Evolutionary conservation across 345 rosid species (phyloP), one percentile per base, ranked within the genome.

Genomic region (Excoecaria agallocha): DNA sequence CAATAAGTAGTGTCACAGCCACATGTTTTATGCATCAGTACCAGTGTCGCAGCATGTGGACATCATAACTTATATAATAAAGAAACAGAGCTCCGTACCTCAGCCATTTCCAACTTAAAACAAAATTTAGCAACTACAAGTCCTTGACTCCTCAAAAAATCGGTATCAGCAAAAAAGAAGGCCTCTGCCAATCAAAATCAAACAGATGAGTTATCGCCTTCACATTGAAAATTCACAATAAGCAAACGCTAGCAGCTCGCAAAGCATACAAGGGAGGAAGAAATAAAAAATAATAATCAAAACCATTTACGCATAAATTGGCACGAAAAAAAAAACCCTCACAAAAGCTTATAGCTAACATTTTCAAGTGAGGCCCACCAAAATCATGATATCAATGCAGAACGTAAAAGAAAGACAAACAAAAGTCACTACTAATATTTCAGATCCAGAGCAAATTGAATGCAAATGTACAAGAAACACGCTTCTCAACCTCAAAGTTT

Each of bases 91-190:
- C 20, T 38, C 17, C 38, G 39, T 82, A 89, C 97, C 98, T 93
- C 97, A 59, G 89, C 90, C 97, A 91, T 93, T 73, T 59, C 72
- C 55, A 30, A 30, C 70, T 52, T 68, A 25, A 49, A 51, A 66
- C 12, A 38, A 30, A 3, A 10, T 48, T 66, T 19, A 1, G 55
- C n/a, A 13, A 55, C 48, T 43, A 10, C 10, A 8, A 57, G 25
- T 38, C 20, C 57, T 45, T 10, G 35, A 9, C 38, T 9, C 38
- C 37, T n/a, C n/a, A 25, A 52, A 55, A 20, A 49, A 57, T 54
- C 38, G 45, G 9, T 22, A 58, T 13, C 25, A 68, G 66, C 81
- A 59, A 69, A 74, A 35, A 39, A 38, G 35, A 77, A 51, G 51
- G 17, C 66, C 84, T 81, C 55, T 48, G 19, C 39, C 17, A 15